Evolutionary conservation across 768 basidiomycete genomes (phyloP).

Genomic region (Tylopilus cervinicoccineus): DNA sequence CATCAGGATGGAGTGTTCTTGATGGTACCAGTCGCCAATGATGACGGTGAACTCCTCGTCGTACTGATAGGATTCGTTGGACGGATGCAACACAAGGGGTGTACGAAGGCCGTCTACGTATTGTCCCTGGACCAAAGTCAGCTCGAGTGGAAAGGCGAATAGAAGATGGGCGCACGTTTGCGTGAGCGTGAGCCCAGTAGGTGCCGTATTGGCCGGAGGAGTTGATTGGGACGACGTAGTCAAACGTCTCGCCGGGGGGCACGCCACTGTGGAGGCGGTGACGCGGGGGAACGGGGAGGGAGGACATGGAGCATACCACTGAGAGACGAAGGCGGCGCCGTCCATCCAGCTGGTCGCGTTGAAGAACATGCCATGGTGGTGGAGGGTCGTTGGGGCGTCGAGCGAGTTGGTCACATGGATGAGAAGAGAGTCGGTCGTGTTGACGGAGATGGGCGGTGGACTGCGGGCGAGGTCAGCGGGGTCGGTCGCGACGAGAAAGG

Average conservation of each 20-base stretch:
- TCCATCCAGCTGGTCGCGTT: constrained; percentile 86
- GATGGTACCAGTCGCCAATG: constrained; percentile 91
- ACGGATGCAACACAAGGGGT: constrained; percentile 74
- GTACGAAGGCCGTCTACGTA: constrained; percentile 93
- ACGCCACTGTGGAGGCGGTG: constrained; percentile 52
- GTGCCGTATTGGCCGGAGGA: constrained; percentile 71
- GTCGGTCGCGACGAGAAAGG: not conserved
- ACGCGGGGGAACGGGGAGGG: not conserved
- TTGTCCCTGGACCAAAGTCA: constrained; percentile 53
- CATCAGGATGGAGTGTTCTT: constrained; percentile 60
- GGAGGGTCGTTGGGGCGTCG: constrained; percentile 64
- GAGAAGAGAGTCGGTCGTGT: constrained; percentile 64
- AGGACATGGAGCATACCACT: constrained; percentile 55
- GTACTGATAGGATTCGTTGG: constrained; percentile 63
- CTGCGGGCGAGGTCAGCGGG: constrained; percentile 37
- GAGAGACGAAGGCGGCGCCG: constrained; percentile 76
- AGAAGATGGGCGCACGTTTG: constrained; percentile 29
- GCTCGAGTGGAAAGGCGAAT: not conserved
- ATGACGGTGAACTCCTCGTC: constrained; percentile 89
- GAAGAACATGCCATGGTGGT: constrained; percentile 96
- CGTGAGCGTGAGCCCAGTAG: constrained; percentile 78
- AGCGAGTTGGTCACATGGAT: constrained; percentile 77
- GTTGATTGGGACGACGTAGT: constrained; percentile 72
- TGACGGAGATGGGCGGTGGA: constrained; percentile 77
- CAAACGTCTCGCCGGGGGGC: constrained; percentile 64